Conservation (phyloP, 345 rosid genomes). For the Lumnitzera racemosa region DNA sequence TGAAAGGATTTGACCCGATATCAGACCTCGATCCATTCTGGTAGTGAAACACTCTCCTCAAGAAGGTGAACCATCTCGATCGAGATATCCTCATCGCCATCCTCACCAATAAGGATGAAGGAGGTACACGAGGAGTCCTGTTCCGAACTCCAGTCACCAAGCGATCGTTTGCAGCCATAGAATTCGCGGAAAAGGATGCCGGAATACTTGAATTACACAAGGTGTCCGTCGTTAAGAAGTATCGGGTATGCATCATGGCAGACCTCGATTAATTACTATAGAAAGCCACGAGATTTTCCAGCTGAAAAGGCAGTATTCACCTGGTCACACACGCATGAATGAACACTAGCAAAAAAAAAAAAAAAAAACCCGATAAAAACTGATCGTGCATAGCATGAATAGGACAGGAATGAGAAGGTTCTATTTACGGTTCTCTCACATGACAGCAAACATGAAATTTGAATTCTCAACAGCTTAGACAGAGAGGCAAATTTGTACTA, state of each 20-base stretch:
- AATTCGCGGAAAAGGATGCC: constrained; percentile 33
- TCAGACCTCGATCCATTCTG: constrained; percentile 87
- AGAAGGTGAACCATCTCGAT: constrained; percentile 88
- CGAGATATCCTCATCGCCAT: constrained; percentile 77
- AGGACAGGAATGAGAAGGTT: no score
- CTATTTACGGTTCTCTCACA: no score
- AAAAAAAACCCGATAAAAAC: no score
- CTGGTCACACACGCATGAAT: not conserved
- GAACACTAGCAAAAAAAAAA: no score
- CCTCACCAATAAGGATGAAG: constrained; percentile 47
- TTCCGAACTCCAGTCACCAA: constrained; percentile 19
- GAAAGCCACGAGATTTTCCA: not conserved
- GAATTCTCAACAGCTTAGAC: no score
- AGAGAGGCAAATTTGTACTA: no score
- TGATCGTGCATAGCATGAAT: no score
- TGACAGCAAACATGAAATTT: no score
- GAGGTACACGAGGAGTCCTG: constrained; percentile 36
- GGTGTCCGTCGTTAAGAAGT: constrained; percentile 39
- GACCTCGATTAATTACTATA: not conserved
- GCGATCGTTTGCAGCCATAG: constrained; percentile 28
- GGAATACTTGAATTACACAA: constrained; percentile 31
- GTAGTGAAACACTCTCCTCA: constrained; percentile 93
- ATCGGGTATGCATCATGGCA: constrained; percentile 48
- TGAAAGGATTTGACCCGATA: constrained; percentile 89
- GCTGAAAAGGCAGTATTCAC: not conserved